Evolutionary conservation across 345 rosid genomes (phyloP).

Genomic region (Camelina neglecta): DNA sequence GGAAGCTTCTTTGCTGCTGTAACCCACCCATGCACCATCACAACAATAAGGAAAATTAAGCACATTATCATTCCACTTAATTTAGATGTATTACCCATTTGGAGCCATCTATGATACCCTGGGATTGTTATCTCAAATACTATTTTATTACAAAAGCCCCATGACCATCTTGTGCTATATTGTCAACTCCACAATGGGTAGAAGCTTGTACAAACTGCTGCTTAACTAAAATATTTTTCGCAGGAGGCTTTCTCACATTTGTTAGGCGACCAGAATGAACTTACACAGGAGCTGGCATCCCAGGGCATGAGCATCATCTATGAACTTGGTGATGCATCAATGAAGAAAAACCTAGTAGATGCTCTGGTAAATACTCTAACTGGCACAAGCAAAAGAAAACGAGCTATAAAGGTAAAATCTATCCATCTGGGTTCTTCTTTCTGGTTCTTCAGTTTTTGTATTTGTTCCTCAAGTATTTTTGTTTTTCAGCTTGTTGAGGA

Average conservation of each 20-base stretch:
- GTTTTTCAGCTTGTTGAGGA: slow-evolving; percentile 79
- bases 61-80: slow-evolving; percentile 10
- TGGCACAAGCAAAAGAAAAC: slow-evolving; percentile 95
- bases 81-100: slow-evolving; percentile 34
- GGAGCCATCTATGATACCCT: not conserved
- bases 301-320: slow-evolving; percentile 98
- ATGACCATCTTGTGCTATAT: slow-evolving; percentile 5
- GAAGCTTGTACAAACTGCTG: slow-evolving; percentile 33
- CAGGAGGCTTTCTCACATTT: slow-evolving; percentile 97
- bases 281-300: slow-evolving; percentile 95
- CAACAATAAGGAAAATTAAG: slow-evolving; percentile 18
- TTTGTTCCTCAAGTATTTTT: slow-evolving; percentile 32
- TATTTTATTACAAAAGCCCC: not conserved
- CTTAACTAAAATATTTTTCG: slow-evolving; percentile 32
- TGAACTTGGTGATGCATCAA: slow-evolving; percentile 89
- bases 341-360: slow-evolving; percentile 86
- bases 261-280: slow-evolving; percentile 94
- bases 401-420: slow-evolving; percentile 84
- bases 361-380: slow-evolving; percentile 86
- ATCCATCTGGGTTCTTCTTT: slow-evolving; percentile 27
- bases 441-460: slow-evolving; percentile 34
- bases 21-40: slow-evolving; percentile 20
- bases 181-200: slow-evolving; percentile 15
- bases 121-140: not conserved
- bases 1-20: slow-evolving; percentile 12